A percentile compares a stretch with the other conserved stretches of the same genome.
phyloP scores from a whole-genome alignment of 148 eudicot species.

The Vaccinium vitisidaea region DNA sequence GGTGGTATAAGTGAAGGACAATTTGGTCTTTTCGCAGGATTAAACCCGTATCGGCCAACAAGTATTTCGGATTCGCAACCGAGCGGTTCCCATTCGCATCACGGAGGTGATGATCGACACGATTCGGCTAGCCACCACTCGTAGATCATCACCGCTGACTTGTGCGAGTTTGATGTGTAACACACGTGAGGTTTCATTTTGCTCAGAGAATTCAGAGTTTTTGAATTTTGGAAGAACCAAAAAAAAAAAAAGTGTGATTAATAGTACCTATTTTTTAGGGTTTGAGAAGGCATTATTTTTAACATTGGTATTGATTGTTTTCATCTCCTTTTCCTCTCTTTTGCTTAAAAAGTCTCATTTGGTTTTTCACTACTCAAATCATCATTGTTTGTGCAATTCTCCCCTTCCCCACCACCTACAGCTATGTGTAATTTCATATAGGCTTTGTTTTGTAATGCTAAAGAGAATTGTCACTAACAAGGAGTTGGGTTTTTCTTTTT shows the following conservation, averaged over 20 bases:
- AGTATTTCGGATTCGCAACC: constrained; percentile 65
- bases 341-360: constrained; percentile 9
- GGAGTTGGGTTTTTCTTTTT: background rate
- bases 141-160: constrained; percentile 11
- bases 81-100: constrained; percentile 65
- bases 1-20: constrained; percentile 44
- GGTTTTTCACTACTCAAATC: constrained; percentile 16
- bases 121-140: constrained; percentile 59
- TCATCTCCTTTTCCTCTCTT: background rate
- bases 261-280: constrained; percentile 28
- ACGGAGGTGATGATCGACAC: constrained; percentile 59
- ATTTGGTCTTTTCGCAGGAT: constrained; percentile 56
- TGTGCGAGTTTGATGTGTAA: constrained; percentile 31
- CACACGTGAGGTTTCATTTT: constrained; percentile 43
- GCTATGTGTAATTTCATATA: background rate
- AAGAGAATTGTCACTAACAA: background rate
- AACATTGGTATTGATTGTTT: constrained; percentile 27
- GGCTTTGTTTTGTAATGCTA: constrained; percentile 9
- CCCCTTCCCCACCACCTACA: background rate
- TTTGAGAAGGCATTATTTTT: constrained; percentile 32
- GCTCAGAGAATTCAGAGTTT: constrained; percentile 14
- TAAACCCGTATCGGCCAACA: constrained; percentile 45
- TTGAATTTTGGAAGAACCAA: background rate
- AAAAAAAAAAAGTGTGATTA: constrained; percentile 33
- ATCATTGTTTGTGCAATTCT: constrained; percentile 18